These are phyloP conservation scores for Sordaria brevicollis DNA, from an alignment of 495 filamentous ascomycete genomes.

Conservation along the genomic window DNA sequence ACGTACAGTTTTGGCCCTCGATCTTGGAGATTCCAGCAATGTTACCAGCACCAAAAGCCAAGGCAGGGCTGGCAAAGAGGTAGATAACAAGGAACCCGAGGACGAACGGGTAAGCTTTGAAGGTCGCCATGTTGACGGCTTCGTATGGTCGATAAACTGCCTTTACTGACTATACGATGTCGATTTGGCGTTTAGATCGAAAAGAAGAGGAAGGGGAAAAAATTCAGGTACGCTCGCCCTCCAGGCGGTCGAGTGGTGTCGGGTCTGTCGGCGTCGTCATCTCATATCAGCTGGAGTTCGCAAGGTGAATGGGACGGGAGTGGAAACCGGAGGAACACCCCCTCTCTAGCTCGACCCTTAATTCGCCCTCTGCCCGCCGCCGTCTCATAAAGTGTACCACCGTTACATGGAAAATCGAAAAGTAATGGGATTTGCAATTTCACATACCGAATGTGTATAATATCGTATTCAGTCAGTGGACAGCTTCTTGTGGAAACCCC, in stretches of 20 bases:
- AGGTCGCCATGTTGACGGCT: conserved; percentile 26
- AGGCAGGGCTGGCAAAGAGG: conserved; percentile 49
- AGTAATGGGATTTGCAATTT: not conserved
- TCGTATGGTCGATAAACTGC: not conserved
- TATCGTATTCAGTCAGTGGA: not conserved
- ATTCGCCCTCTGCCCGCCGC: not conserved
- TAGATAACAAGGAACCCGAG: conserved; percentile 45
- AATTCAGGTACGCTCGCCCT: not conserved
- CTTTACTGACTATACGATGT: not conserved
- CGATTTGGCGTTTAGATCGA: not conserved
- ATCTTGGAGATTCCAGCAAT: conserved; percentile 65
- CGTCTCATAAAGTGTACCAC: not conserved
- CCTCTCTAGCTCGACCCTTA: not conserved
- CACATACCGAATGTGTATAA: not conserved
- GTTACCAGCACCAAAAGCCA: conserved; percentile 84
- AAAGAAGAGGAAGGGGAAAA: not conserved
- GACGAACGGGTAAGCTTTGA: conserved; percentile 32
- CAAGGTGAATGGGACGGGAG: not conserved
- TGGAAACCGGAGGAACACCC: not conserved
- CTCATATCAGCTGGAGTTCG: not conserved
- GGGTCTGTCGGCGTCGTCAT: not conserved
- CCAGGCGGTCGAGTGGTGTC: not conserved
- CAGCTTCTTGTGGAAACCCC: not conserved
- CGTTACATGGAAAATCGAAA: not conserved
- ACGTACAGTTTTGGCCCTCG: conserved; percentile 67